Base-by-base conservation (phyloP, 176 grass and related monocot genomes). In the Saccharum officinarum region DNA sequence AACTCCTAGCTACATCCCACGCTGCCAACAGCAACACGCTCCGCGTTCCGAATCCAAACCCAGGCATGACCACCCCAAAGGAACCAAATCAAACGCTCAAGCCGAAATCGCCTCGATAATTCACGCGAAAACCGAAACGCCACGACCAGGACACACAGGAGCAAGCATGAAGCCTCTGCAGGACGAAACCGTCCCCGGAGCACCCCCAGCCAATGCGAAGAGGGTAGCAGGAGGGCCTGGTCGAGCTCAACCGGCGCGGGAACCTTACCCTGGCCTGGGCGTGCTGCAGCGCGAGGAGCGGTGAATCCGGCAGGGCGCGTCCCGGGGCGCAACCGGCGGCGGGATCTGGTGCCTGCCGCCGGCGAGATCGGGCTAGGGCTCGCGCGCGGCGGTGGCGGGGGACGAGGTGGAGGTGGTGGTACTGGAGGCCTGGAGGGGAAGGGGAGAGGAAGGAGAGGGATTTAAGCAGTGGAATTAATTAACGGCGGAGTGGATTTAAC, bases 351-450 rank as follows among this genome's bases (percentile, higher is more conserved):
- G 15, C 69, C 46, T 9, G 15, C n/a, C 69, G 49, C 33, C 75
- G 75, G 81, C 75, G 77, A 69, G 62, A 85, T 89, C 82, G 77
- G 87, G 42, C 38, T 80, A 84, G 87, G 87, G 62, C 87, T 88
- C n/a, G 16, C 65, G n/a, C 78, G 65, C 20, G 67, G 82, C 67
- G 82, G 82, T 46, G 76, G 86, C 67, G 87, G 70, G 81, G 33
- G 73, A 37, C 49, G 49, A 36, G 75, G 69, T 64, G 69, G 55
- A 31, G 63, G 62, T 22, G 68, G 80, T 41, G 55, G 57, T 10
- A 59, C 20, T 59, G 55, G 55, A 57, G 54, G 18, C 54, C 15
- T 7, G 34, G 3, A 36, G 34, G 49, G 50, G 75, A 40, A 60
- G 79, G 59, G n/a, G 73, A 71, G 81, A 69, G 41, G 69, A 66